phyloP scores from a whole-genome alignment of 768 basidiomycete species.

The Pholiota conissans region DNA sequence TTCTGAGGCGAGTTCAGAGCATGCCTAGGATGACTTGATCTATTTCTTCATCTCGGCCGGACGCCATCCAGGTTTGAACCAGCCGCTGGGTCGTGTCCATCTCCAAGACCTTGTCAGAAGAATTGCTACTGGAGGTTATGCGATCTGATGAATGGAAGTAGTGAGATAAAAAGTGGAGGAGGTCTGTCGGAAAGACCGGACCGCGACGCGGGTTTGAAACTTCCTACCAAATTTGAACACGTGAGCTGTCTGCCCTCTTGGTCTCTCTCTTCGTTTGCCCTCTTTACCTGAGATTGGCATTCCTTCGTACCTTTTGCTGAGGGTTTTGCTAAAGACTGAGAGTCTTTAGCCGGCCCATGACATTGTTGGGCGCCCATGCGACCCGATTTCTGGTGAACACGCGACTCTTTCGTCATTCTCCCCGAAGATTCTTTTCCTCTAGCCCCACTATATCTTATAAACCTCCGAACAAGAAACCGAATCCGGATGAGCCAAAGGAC shows the following conservation, averaged over 20 bases:
- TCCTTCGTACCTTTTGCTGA: neutral
- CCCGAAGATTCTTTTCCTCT: slow-evolving; percentile 25
- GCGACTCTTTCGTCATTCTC: slow-evolving; percentile 12
- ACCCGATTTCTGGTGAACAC: slow-evolving; percentile 31
- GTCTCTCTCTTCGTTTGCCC: neutral
- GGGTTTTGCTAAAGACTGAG: slow-evolving; percentile 7
- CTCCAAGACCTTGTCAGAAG: neutral
- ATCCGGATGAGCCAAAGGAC: slow-evolving; percentile 38
- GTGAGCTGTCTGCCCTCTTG: neutral
- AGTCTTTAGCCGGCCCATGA: slow-evolving; percentile 33
- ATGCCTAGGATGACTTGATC: slow-evolving; percentile 59
- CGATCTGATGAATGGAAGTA: neutral
- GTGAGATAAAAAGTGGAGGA: neutral
- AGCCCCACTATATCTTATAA: slow-evolving; percentile 13
- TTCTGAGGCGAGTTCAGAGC: slow-evolving; percentile 22
- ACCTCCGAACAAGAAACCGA: slow-evolving; percentile 9
- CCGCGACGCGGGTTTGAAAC: neutral
- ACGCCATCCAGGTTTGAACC: slow-evolving; percentile 73
- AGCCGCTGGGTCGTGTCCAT: slow-evolving; percentile 47
- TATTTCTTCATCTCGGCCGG: slow-evolving; percentile 60
- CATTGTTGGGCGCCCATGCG: slow-evolving; percentile 31
- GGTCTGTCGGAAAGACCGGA: neutral
- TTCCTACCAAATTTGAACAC: neutral
- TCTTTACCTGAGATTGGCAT: too few relatives aligned
- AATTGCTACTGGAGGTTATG: neutral